A percentile compares a stretch with the other conserved stretches of the same genome.
phyloP scores from a whole-genome alignment of 495 filamentous ascomycete genomes.

The Aspergillus mulundensis region DNA sequence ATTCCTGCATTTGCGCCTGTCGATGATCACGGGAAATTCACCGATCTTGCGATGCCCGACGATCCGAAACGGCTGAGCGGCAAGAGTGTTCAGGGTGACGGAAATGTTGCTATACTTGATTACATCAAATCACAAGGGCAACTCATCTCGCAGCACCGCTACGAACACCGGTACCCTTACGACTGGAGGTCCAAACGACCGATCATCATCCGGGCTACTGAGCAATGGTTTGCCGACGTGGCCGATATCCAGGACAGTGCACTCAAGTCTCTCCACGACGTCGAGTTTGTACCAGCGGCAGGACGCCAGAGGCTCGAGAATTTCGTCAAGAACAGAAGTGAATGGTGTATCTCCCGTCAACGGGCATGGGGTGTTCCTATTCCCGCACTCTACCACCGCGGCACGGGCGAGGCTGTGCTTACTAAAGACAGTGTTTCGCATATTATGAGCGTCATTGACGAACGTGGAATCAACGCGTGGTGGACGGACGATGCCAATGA shows the following conservation, averaged over 20 bases:
- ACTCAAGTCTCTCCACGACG: conserved; percentile 60
- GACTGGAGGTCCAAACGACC: conserved; percentile 96
- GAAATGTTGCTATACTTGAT: conserved; percentile 64
- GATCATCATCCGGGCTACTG: conserved; percentile 85
- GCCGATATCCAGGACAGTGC: conserved; percentile 71
- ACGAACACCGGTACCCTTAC: conserved; percentile 91
- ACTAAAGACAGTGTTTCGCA: conserved; percentile 76
- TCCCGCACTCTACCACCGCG: conserved; percentile 74
- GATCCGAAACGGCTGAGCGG: conserved; percentile 59
- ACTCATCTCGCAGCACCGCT: conserved; percentile 64
- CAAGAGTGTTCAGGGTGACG: conserved; percentile 57
- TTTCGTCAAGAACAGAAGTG: conserved; percentile 80
- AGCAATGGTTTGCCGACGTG: conserved; percentile 97
- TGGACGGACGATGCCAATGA: conserved; percentile 79
- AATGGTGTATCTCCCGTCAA: conserved; percentile 99
- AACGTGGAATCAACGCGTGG: conserved; percentile 84
- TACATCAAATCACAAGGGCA: conserved; percentile 48
- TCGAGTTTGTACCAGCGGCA: conserved; percentile 71
- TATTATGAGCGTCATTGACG: conserved; percentile 72
- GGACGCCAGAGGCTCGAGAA: conserved; percentile 71
- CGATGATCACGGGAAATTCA: conserved; percentile 76
- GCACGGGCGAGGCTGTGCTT: conserved; percentile 65
- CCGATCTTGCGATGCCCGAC: conserved; percentile 64
- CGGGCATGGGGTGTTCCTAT: conserved; percentile 96
- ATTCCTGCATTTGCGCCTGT: conserved; percentile 76